Percentiles rank a stretch among this genome's conserved stretches.
Evolutionary conservation across 2,329 filamentous ascomycete genomes (phyloP).

Genomic region (Phyllosticta citriasiana): DNA sequence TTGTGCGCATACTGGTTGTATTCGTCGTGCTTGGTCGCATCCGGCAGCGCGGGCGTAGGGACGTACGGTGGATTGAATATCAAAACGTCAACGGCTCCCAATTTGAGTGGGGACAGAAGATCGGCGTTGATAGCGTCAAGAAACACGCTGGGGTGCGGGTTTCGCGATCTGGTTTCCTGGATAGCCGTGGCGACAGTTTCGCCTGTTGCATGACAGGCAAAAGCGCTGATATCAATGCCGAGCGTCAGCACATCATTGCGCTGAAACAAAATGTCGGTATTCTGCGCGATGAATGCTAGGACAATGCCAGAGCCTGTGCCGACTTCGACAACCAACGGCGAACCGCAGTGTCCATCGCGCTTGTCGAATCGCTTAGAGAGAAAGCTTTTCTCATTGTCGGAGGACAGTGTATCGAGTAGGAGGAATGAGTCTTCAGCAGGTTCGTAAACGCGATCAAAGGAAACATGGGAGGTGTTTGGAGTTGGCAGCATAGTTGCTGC

Average conservation of each 20-base stretch:
- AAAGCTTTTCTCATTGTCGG: slow-evolving; percentile 56
- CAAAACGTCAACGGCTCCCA: slow-evolving; percentile 62
- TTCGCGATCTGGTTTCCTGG: slow-evolving; percentile 14
- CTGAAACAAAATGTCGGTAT: slow-evolving; percentile 63
- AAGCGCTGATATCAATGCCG: slow-evolving; percentile 74
- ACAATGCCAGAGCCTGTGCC: slow-evolving; percentile 90
- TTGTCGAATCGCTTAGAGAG: slow-evolving; percentile 52
- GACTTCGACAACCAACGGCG: slow-evolving; percentile 65
- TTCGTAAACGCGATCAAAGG: slow-evolving; percentile 83
- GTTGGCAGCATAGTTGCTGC: slow-evolving; percentile 67
- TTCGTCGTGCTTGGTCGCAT: slow-evolving; percentile 32
- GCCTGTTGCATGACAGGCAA: slow-evolving; percentile 68
- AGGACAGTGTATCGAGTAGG: slow-evolving; percentile 82
- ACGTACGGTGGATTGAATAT: slow-evolving; percentile 98
- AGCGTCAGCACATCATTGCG: slow-evolving; percentile 59
- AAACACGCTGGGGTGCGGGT: slow-evolving; percentile 32
- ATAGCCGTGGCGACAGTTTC: slow-evolving; percentile 54
- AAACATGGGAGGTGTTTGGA: slow-evolving; percentile 83
- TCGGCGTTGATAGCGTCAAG: slow-evolving; percentile 62
- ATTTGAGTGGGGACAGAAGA: slow-evolving; percentile 52
- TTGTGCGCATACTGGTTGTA: slow-evolving; percentile 12
- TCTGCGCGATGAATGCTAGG: slow-evolving; percentile 74
- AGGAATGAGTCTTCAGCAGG: slow-evolving; percentile 94
- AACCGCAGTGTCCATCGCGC: slow-evolving; percentile 11
- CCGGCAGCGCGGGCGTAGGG: slow-evolving; percentile 66